Evolutionary conservation across 176 grass and related monocot species (phyloP).

Genomic region (Triticum timopheevii): DNA sequence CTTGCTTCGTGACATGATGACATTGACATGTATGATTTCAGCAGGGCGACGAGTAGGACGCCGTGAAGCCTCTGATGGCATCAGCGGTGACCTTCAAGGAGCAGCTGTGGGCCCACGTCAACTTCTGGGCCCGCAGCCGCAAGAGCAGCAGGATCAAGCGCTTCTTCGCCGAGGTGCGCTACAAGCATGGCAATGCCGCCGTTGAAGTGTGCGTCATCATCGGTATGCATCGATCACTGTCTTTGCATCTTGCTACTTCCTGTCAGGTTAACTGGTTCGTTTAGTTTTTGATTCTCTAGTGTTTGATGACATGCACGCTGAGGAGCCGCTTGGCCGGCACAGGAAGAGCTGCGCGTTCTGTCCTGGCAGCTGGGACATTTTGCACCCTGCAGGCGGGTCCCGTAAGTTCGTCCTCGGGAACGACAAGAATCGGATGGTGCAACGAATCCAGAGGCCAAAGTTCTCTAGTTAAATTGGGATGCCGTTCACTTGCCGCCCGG

Average conservation of each 20-base stretch:
- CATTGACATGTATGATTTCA: background rate
- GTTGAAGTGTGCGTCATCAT: background rate
- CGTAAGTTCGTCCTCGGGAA: no score
- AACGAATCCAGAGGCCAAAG: no score
- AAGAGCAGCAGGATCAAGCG: background rate
- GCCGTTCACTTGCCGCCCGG: no score
- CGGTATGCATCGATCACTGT: background rate
- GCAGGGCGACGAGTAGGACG: background rate
- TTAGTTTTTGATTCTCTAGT: no score
- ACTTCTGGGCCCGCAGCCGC: background rate
- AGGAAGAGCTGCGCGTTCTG: no score
- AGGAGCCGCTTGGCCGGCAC: background rate
- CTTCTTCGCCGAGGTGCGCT: background rate
- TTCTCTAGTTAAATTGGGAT: no score
- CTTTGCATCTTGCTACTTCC: no score
- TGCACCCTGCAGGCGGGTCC: no score
- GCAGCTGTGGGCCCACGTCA: background rate
- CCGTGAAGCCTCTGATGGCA: background rate
- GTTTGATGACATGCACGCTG: background rate
- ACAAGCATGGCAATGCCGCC: background rate
- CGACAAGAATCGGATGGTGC: no score
- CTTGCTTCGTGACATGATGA: background rate
- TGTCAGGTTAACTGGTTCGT: background rate
- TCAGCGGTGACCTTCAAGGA: background rate
- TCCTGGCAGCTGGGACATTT: no score